Base-by-base conservation (phyloP, 78 protist genomes). In the Cavenderia fasciculata region DNA sequence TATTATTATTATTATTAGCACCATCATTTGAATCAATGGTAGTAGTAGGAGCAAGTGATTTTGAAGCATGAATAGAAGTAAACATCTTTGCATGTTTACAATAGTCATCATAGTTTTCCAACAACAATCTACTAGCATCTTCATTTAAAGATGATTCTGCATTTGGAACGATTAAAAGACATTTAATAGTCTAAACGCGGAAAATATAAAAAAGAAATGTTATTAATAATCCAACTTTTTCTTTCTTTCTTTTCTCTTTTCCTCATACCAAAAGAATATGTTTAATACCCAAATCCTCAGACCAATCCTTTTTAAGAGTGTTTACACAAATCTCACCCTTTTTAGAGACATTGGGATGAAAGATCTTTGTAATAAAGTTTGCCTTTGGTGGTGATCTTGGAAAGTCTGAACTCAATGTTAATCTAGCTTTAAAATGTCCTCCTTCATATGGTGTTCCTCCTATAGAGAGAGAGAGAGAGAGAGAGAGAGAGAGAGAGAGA, bases 61-160 rank as follows among this genome's bases (percentile, higher is more conserved):
- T 54, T 49, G 59, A 43, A 27, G 98, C 97, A 46, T 95, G 95
- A 29, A 96, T 87, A 0, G 63, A 40, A 10, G 98, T 96, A 89
- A 94, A 77, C 63, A 96, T 31, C 25, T 52, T 47, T 4, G 99
- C 99, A 31, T 74, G 95, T 63, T 88, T 86, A 34, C 85, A 74
- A 74, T 94, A 99, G 34, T 74, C 97, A 4, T 96, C 98, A 36
- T 89, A 78, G 54, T 93, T 88, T 56, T 98, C 99, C 54, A 96
- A 84, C 8, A 97, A 66, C 25, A 98, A 86, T 86, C 89, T 93
- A 2, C 98, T 98, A 5, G 99, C 99, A 62, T 97, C 99, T 66
- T 97, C 99, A 76, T 99, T 99, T 49, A 99, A 97, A 0, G 99
- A 99, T 4, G 98, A 95, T 74, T 97, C 99, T 2, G 99, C 98